Evolutionary conservation across 768 basidiomycete species (phyloP).

Genomic region (Psilocybe tampanensis): DNA sequence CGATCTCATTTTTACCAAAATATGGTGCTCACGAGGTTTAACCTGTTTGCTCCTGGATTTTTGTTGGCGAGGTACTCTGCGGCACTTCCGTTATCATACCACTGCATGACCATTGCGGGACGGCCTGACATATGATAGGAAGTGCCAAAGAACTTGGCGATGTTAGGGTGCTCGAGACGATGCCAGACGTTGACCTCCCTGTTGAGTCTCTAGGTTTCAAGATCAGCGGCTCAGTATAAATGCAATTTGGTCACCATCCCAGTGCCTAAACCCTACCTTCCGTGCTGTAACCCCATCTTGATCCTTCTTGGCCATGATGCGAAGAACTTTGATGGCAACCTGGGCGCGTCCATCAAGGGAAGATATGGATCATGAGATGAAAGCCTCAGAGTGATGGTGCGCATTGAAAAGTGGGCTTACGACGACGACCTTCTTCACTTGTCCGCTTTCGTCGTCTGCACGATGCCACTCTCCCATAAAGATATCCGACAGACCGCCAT

Average conservation of each 20-base stretch:
- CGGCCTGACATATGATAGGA: conserved; percentile 40
- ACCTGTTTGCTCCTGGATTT: conserved; percentile 34
- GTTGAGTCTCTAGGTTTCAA: conserved; percentile 43
- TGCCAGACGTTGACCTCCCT: conserved; percentile 50
- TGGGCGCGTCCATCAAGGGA: conserved; percentile 16
- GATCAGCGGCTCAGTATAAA: not conserved
- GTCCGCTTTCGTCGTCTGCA: conserved; percentile 3
- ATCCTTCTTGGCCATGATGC: conserved; percentile 32
- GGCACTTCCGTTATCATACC: conserved; percentile 52
- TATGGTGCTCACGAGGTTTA: conserved; percentile 34
- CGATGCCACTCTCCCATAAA: conserved; percentile 42
- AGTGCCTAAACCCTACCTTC: no score
- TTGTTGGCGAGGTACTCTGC: conserved; percentile 40
- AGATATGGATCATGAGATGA: not conserved
- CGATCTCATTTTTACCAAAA: not conserved
- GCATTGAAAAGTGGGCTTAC: conserved; percentile 2
- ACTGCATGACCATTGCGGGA: conserved; percentile 45
- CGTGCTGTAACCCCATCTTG: conserved; percentile 36
- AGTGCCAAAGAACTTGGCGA: conserved; percentile 49
- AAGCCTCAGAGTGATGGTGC: not conserved
- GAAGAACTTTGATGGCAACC: conserved; percentile 53
- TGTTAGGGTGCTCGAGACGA: conserved; percentile 47
- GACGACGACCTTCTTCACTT: conserved; percentile 13
- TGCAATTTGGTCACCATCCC: no score
- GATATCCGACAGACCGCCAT: conserved; percentile 51